Percentiles rank a stretch among this genome's conserved stretches.
phyloP scores from a whole-genome alignment of 139 green algal species.

The Chlamydomonas incerta region DNA sequence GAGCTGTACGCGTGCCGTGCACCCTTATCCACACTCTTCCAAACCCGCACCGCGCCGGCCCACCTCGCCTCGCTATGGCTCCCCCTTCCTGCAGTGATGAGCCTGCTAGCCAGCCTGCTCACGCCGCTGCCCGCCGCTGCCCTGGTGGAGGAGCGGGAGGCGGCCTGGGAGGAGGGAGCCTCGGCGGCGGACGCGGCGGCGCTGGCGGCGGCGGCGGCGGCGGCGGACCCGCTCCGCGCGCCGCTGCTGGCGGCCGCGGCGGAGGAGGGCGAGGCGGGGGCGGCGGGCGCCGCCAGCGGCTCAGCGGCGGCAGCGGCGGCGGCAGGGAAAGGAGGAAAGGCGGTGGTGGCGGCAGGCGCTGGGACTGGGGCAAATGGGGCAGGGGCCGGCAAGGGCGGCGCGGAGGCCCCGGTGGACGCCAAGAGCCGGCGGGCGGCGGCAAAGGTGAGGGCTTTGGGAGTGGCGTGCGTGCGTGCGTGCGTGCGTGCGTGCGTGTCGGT shows the following conservation, averaged over 20 bases:
- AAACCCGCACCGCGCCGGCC: no score
- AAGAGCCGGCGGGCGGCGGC: no score
- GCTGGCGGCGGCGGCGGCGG: background rate
- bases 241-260: slow-evolving; percentile 8
- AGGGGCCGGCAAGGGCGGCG: background rate
- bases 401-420: background rate
- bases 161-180: slow-evolving; percentile 9
- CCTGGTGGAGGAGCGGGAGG: slow-evolving; percentile 18
- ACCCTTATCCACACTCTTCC: no score
- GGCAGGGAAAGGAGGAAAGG: background rate
- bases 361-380: background rate
- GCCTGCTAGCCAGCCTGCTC: background rate
- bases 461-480: no score
- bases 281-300: background rate
- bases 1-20: no score
- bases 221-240: background rate
- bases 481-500: no score
- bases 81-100: background rate
- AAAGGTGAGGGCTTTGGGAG: background rate
- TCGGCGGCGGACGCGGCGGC: background rate
- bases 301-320: background rate
- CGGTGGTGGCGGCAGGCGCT: background rate
- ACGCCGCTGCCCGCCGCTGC: background rate
- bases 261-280: background rate
- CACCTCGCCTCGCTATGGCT: no score